Evolutionary conservation across 2,329 filamentous ascomycete genomes (phyloP), one percentile per base, ranked within the genome.

Genomic region (Fusarium robinianum): DNA sequence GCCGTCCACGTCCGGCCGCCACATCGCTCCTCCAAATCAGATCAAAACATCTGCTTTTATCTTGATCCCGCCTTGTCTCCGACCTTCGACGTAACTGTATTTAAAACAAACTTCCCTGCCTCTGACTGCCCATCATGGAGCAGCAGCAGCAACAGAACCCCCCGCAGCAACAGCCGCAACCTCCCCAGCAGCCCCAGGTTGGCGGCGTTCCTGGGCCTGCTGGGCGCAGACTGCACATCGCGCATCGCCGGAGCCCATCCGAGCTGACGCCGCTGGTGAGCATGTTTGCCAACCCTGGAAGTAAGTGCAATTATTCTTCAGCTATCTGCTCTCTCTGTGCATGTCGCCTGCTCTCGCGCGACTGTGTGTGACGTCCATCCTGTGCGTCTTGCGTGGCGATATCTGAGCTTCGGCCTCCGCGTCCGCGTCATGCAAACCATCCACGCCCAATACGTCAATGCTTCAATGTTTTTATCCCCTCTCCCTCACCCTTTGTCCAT

Each of bases 261-360:
- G 94, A 97, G 79, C 79, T 97, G 72, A 97, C 92, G 47, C 94
- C 92, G 56, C 77, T 97, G 72, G 95, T 97, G 88, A 95, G 90
- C 90, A 89, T 83, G 89, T 90, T 81, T 71, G 71, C 77, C 56
- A 81, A 79, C 55, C 78, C 79, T 57, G 77, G 76, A 70, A 84
- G 82, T 85, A 76, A 79, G 81, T 79, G 41, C 46, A 53, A 33
- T 36, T 22, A 17, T 51, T 32, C 19, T 44, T 37, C 38, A 32
- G 32, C 26, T 24, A 39, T 9, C 23, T 17, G 7, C n/a, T n/a
- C n/a, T n/a, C n/a, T n/a, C n/a, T n/a, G n/a, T n/a, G n/a, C n/a
- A n/a, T n/a, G n/a, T 31, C 23, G n/a, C 22, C 19, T 49, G 36
- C n/a, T n/a, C n/a, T n/a, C n/a, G n/a, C n/a, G n/a, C n/a, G n/a